phyloP scores from a whole-genome alignment of 2,329 filamentous ascomycete species.

The Venturia nashicola region DNA sequence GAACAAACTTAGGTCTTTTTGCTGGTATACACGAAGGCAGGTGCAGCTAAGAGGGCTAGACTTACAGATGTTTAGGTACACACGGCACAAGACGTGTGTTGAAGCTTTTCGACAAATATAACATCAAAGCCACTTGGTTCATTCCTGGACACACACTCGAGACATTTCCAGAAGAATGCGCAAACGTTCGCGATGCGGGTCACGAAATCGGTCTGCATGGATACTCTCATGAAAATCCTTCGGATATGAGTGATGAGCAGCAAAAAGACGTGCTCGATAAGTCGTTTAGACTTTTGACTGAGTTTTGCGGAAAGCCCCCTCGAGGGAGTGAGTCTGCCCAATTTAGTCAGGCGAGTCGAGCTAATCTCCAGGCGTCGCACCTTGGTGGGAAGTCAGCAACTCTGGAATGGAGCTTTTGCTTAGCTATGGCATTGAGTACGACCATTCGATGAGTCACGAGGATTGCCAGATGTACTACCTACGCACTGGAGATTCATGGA shows the following conservation, averaged over 20 bases:
- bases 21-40: constrained; percentile 59
- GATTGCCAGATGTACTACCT: constrained; percentile 55
- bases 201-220: constrained; percentile 58
- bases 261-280: constrained; percentile 65
- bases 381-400: constrained; percentile 61
- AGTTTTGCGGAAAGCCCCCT: constrained; percentile 57
- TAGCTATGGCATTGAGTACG: constrained; percentile 57
- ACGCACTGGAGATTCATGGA: constrained; percentile 52
- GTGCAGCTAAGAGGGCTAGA: no score
- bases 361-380: constrained; percentile 39
- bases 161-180: constrained; percentile 54
- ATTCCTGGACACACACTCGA: constrained; percentile 49
- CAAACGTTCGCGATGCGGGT: constrained; percentile 46
- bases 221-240: constrained; percentile 63
- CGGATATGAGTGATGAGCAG: constrained; percentile 61
- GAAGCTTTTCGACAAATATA: constrained; percentile 59
- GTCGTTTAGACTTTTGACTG: constrained; percentile 57
- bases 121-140: constrained; percentile 58
- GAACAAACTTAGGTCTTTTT: constrained; percentile 39
- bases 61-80: no score
- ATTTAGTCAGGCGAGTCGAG: background rate
- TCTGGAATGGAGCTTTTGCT: constrained; percentile 55
- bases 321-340: constrained; percentile 37
- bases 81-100: constrained; percentile 53
- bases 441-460: constrained; percentile 54